These are phyloP conservation scores for Colletotrichum simmondsii DNA, from an alignment of 2,329 filamentous ascomycete genomes.

Conservation along the genomic window DNA sequence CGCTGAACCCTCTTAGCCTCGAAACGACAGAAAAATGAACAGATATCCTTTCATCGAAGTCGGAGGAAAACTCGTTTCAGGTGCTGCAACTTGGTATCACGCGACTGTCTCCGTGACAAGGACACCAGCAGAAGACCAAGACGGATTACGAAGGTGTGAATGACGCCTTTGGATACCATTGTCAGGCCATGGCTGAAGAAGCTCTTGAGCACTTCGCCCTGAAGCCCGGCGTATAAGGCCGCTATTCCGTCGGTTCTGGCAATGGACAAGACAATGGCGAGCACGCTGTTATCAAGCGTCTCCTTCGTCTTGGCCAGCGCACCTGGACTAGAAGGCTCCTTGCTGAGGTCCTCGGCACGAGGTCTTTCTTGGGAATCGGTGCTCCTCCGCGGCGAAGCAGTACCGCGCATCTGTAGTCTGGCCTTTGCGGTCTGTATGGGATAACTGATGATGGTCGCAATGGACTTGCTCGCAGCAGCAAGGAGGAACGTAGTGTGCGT, in stretches of 20 bases:
- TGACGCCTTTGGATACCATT: conserved; percentile 85
- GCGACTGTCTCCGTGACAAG: conserved; percentile 7
- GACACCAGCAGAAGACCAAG: conserved; percentile 69
- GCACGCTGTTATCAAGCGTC: conserved; percentile 61
- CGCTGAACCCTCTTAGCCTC: background rate
- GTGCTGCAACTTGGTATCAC: conserved; percentile 32
- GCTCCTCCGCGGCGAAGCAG: conserved; percentile 35
- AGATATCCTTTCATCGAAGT: background rate
- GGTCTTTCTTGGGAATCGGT: conserved; percentile 35
- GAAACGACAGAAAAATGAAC: background rate
- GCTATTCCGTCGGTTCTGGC: conserved; percentile 71
- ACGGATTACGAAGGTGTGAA: conserved; percentile 78
- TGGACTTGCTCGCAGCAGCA: conserved; percentile 82
- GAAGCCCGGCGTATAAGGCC: conserved; percentile 81
- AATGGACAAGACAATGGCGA: conserved; percentile 70
- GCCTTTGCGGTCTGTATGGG: conserved; percentile 89
- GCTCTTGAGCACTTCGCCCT: conserved; percentile 81
- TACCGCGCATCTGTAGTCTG: conserved; percentile 71
- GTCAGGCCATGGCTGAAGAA: conserved; percentile 89
- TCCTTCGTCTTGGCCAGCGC: conserved; percentile 29
- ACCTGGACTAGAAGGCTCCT: background rate
- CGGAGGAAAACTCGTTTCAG: conserved; percentile 10
- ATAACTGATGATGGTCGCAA: conserved; percentile 82
- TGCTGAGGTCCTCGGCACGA: background rate
- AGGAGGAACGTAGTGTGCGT: conserved; percentile 51